Evolutionary conservation across 805 yeast species (phyloP).

Genomic region (Yarrowia keelungensis): DNA sequence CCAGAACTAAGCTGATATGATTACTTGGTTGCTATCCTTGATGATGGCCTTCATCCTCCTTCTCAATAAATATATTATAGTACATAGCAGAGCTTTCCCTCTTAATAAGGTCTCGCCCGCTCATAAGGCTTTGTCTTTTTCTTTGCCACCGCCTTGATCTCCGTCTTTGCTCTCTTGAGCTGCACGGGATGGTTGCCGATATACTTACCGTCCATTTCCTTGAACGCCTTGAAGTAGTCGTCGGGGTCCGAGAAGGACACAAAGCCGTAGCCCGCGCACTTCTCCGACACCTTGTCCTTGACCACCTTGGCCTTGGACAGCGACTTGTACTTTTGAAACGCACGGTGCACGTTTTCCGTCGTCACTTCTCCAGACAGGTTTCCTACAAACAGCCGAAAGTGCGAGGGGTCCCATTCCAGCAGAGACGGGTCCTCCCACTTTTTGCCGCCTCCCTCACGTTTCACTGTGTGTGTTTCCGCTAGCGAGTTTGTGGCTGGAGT

Average conservation of each 20-base stretch:
- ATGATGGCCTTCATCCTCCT: too few species aligned
- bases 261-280: constrained; percentile 75
- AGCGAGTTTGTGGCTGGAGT: constrained; percentile 7
- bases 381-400: constrained; percentile 77
- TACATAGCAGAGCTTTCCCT: background rate
- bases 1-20: too few species aligned
- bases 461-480: constrained; percentile 49
- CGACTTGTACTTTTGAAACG: constrained; percentile 62
- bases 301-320: constrained; percentile 69
- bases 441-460: constrained; percentile 56
- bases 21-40: too few species aligned
- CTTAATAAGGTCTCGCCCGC: constrained; percentile 22
- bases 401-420: constrained; percentile 72
- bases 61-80: constrained; percentile 6
- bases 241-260: constrained; percentile 69
- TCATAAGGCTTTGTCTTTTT: constrained; percentile 18
- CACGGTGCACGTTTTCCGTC: constrained; percentile 60
- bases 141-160: constrained; percentile 40
- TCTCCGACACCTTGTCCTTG: constrained; percentile 52
- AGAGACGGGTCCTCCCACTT: constrained; percentile 58
- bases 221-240: constrained; percentile 73
- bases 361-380: constrained; percentile 72
- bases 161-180: constrained; percentile 63
- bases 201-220: constrained; percentile 77
- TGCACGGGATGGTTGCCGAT: constrained; percentile 77